Conservation (phyloP, 2,329 filamentous ascomycete genomes). For the Ceratocystiopsis minuta region DNA sequence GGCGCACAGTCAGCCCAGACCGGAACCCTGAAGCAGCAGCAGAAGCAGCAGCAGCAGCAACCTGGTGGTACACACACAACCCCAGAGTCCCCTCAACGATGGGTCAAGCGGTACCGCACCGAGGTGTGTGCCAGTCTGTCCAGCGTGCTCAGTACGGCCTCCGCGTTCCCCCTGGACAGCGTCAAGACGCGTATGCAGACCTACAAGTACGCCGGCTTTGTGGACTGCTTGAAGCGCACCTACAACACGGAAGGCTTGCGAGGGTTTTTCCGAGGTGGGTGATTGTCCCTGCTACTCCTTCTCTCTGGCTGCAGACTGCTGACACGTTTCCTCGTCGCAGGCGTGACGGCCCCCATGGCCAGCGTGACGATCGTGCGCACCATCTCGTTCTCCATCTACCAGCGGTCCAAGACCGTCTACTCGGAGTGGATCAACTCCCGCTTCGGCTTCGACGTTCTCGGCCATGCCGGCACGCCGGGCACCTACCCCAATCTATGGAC, state of each 20-base stretch:
- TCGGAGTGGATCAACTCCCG: slow-evolving; percentile 52
- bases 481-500: slow-evolving; percentile 57
- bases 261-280: slow-evolving; percentile 74
- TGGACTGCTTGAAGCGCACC: slow-evolving; percentile 57
- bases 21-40: not conserved
- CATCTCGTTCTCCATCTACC: slow-evolving; percentile 38
- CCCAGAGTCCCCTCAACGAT: slow-evolving; percentile 18
- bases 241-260: slow-evolving; percentile 54
- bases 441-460: slow-evolving; percentile 50
- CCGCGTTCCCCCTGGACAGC: slow-evolving; percentile 74
- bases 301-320: slow-evolving; percentile 10
- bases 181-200: slow-evolving; percentile 84
- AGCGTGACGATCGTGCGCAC: slow-evolving; percentile 22
- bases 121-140: slow-evolving; percentile 63
- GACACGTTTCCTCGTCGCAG: too few species aligned
- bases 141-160: slow-evolving; percentile 60
- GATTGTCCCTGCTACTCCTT: slow-evolving; percentile 23
- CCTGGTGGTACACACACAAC: not conserved
- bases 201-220: slow-evolving; percentile 58
- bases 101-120: slow-evolving; percentile 61
- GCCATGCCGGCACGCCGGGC: slow-evolving; percentile 51
- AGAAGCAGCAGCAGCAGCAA: slow-evolving; percentile 4
- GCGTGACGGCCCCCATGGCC: slow-evolving; percentile 62
- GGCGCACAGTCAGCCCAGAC: not conserved
- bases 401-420: slow-evolving; percentile 54